phyloP scores from a whole-genome alignment of 139 green algal genomes.

The Haematococcus sp. region DNA sequence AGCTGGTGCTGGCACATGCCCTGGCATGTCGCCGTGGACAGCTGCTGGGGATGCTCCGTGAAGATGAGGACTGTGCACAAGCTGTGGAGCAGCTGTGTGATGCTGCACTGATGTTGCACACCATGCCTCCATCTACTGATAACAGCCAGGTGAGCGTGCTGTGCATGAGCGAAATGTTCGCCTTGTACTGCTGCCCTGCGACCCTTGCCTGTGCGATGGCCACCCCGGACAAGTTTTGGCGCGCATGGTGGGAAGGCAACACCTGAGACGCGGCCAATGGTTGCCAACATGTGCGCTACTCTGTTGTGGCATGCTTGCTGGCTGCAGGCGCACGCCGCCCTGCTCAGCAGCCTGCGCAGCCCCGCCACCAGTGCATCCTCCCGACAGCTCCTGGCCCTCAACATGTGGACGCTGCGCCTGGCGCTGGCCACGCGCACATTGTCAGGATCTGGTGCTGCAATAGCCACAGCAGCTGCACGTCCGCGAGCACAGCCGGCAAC shows the following conservation, averaged over 20 bases:
- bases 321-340: neutral
- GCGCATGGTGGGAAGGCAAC: too few species aligned
- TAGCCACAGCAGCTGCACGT: neutral
- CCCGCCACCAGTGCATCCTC: neutral
- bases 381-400: neutral
- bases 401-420: neutral
- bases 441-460: neutral
- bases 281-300: too few species aligned
- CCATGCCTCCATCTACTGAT: too few species aligned
- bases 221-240: too few species aligned
- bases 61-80: neutral
- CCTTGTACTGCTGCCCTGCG: too few species aligned
- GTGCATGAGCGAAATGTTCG: too few species aligned
- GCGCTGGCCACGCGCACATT: neutral
- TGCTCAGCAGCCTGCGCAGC: neutral
- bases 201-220: too few species aligned
- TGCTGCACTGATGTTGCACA: too few species aligned
- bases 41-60: neutral
- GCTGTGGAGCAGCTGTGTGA: neutral
- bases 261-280: too few species aligned
- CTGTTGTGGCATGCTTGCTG: too few species aligned
- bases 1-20: constrained; percentile 6
- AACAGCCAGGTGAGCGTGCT: too few species aligned
- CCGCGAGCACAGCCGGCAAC: neutral
- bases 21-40: neutral